These are phyloP conservation scores for Xylaria flabelliformis DNA, from an alignment of 495 filamentous ascomycete species.

Conservation along the genomic window DNA sequence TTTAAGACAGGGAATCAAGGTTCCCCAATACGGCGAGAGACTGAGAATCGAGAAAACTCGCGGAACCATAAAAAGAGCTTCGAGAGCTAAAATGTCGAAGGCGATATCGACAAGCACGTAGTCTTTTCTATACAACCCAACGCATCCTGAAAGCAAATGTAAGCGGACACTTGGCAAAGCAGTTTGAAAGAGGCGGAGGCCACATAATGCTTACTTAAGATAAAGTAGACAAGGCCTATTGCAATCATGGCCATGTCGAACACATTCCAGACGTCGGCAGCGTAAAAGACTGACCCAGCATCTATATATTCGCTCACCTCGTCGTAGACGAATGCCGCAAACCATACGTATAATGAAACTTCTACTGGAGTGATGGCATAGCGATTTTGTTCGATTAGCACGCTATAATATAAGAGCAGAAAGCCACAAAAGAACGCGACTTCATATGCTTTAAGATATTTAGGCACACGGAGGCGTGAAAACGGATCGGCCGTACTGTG, in stretches of 20 bases:
- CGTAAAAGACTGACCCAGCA: conserved; percentile 83
- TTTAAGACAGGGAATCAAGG: conserved; percentile 82
- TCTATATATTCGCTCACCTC: conserved; percentile 83
- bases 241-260: conserved; percentile 88
- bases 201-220: conserved; percentile 63
- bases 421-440: conserved; percentile 86
- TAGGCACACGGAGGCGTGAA: conserved; percentile 84
- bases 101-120: conserved; percentile 71
- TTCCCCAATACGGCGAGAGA: conserved; percentile 91
- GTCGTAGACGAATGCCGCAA: conserved; percentile 87
- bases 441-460: conserved; percentile 90
- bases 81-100: conserved; percentile 87
- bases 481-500: conserved; percentile 77
- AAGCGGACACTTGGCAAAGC: background rate
- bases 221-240: conserved; percentile 77
- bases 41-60: conserved; percentile 89
- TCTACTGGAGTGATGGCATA: conserved; percentile 58
- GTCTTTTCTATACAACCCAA: conserved; percentile 71
- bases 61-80: conserved; percentile 90
- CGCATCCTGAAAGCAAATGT: conserved; percentile 58
- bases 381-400: conserved; percentile 67
- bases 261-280: conserved; percentile 86
- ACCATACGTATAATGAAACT: conserved; percentile 67
- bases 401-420: conserved; percentile 81
- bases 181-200: conserved; percentile 23